Conservation (phyloP, 805 yeast genomes). For the Cyberlindnera meyerae region DNA sequence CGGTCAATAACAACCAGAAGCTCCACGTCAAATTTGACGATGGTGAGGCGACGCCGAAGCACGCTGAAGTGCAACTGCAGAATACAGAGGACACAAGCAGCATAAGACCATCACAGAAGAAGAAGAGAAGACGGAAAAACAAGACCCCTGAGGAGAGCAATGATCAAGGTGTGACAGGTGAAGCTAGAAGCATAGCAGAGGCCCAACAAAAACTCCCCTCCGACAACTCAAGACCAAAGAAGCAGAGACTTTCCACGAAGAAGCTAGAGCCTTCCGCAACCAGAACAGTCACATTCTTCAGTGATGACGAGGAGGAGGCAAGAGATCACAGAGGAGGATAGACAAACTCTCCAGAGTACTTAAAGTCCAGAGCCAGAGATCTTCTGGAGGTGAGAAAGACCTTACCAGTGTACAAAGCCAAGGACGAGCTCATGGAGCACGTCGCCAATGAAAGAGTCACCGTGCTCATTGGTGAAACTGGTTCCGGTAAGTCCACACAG, state of each 20-base stretch:
- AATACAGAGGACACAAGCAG: background rate
- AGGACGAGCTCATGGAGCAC: slow-evolving; percentile 54
- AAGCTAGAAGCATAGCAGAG: no score
- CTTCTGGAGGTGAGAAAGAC: slow-evolving; percentile 49
- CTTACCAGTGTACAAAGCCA: slow-evolving; percentile 74
- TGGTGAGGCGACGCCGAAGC: background rate
- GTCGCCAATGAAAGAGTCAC: slow-evolving; percentile 59
- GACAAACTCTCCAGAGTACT: slow-evolving; percentile 20
- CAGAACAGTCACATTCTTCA: slow-evolving; percentile 33
- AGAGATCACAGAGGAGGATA: slow-evolving; percentile 13
- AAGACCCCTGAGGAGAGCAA: background rate
- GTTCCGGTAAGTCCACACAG: slow-evolving; percentile 97
- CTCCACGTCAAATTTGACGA: slow-evolving; percentile 8
- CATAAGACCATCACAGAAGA: slow-evolving; percentile 8
- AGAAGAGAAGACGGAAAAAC: slow-evolving; percentile 16
- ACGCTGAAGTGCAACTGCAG: no score
- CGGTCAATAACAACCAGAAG: slow-evolving; percentile 10
- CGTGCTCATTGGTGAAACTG: slow-evolving; percentile 91
- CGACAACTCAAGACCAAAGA: slow-evolving; percentile 15
- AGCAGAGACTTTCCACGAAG: slow-evolving; percentile 8
- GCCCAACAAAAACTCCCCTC: background rate
- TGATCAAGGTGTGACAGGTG: no score
- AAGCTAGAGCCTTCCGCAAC: slow-evolving; percentile 7
- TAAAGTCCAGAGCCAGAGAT: slow-evolving; percentile 35
- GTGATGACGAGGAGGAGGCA: slow-evolving; percentile 34